These are phyloP conservation scores for Aegilops sharonensis DNA, from an alignment of 176 grass and related monocot genomes.

Conservation along the genomic window DNA sequence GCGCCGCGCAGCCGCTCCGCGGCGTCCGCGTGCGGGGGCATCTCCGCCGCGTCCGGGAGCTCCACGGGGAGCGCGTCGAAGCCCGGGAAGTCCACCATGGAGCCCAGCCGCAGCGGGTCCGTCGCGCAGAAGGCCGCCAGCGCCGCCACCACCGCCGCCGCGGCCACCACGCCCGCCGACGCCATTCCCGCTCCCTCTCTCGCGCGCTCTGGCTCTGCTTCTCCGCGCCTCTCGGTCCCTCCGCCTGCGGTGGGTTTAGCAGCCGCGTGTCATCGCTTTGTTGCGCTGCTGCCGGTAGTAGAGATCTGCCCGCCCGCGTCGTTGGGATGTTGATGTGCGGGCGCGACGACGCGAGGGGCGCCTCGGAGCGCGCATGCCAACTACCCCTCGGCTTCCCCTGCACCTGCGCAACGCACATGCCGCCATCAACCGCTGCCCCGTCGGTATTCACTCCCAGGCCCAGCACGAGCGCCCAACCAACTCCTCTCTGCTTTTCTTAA, in stretches of 20 bases:
- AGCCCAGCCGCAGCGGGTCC: constrained; percentile 69
- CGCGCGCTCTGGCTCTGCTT: neutral
- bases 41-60: constrained; percentile 41
- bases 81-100: constrained; percentile 84
- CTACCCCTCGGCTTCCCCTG: neutral
- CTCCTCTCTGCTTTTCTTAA: neutral
- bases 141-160: constrained; percentile 31
- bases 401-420: neutral
- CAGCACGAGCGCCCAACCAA: neutral
- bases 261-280: constrained; percentile 10
- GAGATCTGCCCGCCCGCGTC: neutral
- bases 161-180: constrained; percentile 22
- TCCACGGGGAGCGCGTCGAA: constrained; percentile 67
- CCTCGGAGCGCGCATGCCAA: constrained; percentile 8
- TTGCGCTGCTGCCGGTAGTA: neutral
- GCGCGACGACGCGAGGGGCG: neutral
- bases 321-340: neutral
- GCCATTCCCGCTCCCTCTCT: neutral
- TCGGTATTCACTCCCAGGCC: neutral
- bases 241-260: constrained; percentile 1
- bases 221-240: neutral
- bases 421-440: neutral
- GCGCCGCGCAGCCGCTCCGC: constrained; percentile 62
- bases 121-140: constrained; percentile 71
- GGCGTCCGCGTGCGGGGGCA: constrained; percentile 50